Conservation (phyloP, 2,329 filamentous ascomycete genomes). For the Claviceps quebecensis region DNA sequence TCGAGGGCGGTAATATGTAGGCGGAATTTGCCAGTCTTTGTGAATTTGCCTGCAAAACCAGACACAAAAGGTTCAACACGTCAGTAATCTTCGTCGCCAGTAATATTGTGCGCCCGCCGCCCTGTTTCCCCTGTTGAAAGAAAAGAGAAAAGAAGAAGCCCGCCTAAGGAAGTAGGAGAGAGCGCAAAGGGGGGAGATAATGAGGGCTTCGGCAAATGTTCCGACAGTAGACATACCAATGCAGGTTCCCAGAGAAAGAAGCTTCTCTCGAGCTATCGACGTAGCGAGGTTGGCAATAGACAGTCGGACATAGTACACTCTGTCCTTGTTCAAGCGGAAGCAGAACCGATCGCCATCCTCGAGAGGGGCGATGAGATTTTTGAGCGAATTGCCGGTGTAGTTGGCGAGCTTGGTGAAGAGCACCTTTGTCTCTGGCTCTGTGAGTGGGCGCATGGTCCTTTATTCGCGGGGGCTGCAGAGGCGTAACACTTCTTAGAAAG, state of each 20-base stretch:
- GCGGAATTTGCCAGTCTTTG: slow-evolving; percentile 90
- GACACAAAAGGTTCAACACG: not conserved
- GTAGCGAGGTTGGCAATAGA: slow-evolving; percentile 85
- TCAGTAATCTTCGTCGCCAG: not conserved
- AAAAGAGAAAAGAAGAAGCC: not conserved
- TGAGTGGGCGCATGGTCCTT: slow-evolving; percentile 60
- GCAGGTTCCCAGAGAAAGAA: slow-evolving; percentile 81
- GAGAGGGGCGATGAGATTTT: slow-evolving; percentile 65
- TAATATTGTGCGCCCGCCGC: not conserved
- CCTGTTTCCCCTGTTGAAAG: not conserved
- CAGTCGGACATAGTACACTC: slow-evolving; percentile 85
- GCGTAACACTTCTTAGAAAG: not conserved
- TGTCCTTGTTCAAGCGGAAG: slow-evolving; percentile 67
- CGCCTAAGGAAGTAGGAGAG: not conserved
- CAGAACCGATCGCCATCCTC: slow-evolving; percentile 66
- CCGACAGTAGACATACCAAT: slow-evolving; percentile 33
- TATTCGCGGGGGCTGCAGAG: not conserved
- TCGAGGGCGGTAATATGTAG: slow-evolving; percentile 83
- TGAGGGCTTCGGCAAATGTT: too few relatives aligned
- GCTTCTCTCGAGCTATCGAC: slow-evolving; percentile 64
- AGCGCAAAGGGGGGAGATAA: slow-evolving; percentile 2
- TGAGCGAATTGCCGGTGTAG: slow-evolving; percentile 79
- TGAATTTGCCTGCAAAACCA: slow-evolving; percentile 60
- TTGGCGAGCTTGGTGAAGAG: slow-evolving; percentile 88
- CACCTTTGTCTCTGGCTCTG: slow-evolving; percentile 63